Evolutionary conservation across 2,329 filamentous ascomycete genomes (phyloP).

Genomic region (Zasmidium cellare): DNA sequence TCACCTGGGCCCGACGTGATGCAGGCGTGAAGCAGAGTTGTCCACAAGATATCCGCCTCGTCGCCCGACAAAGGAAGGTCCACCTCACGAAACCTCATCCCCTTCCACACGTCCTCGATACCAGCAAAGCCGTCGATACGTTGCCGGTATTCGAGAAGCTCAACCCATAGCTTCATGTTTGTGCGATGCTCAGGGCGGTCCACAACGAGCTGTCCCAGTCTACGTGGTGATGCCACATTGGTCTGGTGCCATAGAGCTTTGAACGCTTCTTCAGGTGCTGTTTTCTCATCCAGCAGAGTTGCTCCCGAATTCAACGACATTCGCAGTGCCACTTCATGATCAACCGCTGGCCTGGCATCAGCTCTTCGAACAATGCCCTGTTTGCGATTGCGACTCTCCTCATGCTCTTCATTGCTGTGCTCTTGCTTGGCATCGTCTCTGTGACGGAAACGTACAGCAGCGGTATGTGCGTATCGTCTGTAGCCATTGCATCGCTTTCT

Average conservation of each 20-base stretch:
- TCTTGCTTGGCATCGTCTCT: no score
- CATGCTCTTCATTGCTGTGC: neutral
- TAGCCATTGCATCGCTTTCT: neutral
- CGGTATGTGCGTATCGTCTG: neutral
- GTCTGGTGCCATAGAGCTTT: conserved; percentile 33
- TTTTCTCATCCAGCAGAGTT: conserved; percentile 1
- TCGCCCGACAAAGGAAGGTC: conserved; percentile 41
- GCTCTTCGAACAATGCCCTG: no score
- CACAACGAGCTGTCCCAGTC: conserved; percentile 29
- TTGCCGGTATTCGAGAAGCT: conserved; percentile 42
- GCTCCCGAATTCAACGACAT: conserved; percentile 10
- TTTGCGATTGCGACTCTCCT: neutral
- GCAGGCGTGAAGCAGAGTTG: conserved; percentile 43
- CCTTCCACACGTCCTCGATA: conserved; percentile 46
- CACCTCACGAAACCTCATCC: conserved; percentile 37
- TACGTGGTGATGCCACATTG: conserved; percentile 22
- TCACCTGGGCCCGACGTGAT: conserved; percentile 15
- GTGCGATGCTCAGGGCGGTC: conserved; percentile 30
- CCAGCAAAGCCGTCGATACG: conserved; percentile 44
- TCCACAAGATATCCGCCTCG: conserved; percentile 48
- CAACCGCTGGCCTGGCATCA: no score
- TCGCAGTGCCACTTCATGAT: no score
- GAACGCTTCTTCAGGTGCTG: conserved; percentile 7
- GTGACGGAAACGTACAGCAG: neutral
- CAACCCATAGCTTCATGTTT: conserved; percentile 42